These are phyloP conservation scores for Penicillium longicatenatum DNA, from an alignment of 495 filamentous ascomycete genomes.

Conservation along the genomic window DNA sequence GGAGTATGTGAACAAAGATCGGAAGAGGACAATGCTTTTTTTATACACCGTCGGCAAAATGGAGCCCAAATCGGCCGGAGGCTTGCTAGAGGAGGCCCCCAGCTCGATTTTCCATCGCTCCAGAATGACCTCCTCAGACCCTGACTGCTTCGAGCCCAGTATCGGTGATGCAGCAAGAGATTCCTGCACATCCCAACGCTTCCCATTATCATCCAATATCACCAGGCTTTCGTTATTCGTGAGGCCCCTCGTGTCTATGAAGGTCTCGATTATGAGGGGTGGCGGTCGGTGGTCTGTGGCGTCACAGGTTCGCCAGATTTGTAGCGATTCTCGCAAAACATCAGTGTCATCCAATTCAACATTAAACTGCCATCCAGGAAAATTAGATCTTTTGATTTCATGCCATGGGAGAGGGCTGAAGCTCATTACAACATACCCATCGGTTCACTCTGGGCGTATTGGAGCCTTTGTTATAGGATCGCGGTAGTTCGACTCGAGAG, in stretches of 20 bases:
- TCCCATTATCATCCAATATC: conserved; percentile 82
- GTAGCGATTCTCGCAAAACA: conserved; percentile 75
- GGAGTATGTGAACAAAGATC: conserved; percentile 83
- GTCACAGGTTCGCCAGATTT: conserved; percentile 77
- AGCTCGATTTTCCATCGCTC: conserved; percentile 90
- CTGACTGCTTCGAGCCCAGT: conserved; percentile 34
- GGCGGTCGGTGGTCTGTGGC: conserved; percentile 76
- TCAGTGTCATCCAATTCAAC: conserved; percentile 92
- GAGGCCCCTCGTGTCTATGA: conserved; percentile 77
- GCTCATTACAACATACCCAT: conserved; percentile 73
- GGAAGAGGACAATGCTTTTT: conserved; percentile 90
- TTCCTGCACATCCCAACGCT: conserved; percentile 89
- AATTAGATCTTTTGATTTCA: conserved; percentile 15
- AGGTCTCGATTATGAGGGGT: conserved; percentile 87
- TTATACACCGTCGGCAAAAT: conserved; percentile 91
- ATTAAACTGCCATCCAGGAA: conserved; percentile 68
- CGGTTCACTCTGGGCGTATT: conserved; percentile 72
- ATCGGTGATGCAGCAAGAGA: conserved; percentile 64
- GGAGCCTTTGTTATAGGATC: conserved; percentile 58
- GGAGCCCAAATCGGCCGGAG: conserved; percentile 63
- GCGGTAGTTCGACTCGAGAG: conserved; percentile 70
- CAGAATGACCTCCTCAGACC: conserved; percentile 69
- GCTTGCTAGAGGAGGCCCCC: conserved; percentile 55
- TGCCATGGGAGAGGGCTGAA: background rate
- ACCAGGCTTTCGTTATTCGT: conserved; percentile 86